These are phyloP conservation scores for Zanthoxylum bungeanum DNA, from an alignment of 345 rosid species.

Conservation along the genomic window DNA sequence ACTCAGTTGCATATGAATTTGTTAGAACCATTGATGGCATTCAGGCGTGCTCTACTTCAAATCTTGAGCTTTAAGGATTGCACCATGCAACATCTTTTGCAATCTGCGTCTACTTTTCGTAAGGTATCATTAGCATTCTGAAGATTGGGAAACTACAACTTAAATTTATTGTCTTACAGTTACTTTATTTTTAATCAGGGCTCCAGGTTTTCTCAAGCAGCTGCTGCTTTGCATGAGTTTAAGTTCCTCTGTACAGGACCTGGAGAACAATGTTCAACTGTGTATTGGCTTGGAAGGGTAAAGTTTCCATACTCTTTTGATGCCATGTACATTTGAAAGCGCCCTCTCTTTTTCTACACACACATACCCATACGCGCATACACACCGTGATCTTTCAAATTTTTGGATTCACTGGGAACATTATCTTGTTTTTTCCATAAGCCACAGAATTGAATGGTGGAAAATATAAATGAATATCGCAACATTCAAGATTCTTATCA, in stretches of 20 bases:
- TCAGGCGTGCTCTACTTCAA: conserved; percentile 82
- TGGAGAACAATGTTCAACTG: conserved; percentile 40
- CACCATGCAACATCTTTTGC: conserved; percentile 72
- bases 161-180: conserved; percentile 13
- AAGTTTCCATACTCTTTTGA: conserved; percentile 6
- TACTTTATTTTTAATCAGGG: conserved; percentile 49
- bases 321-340: neutral
- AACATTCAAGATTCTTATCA: neutral
- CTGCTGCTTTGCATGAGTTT: conserved; percentile 83
- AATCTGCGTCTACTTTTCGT: conserved; percentile 87
- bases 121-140: conserved; percentile 48
- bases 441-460: neutral
- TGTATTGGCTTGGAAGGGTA: conserved; percentile 92
- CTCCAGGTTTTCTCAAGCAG: conserved; percentile 80
- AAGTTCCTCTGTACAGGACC: conserved; percentile 53
- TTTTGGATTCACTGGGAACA: neutral
- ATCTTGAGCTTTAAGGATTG: conserved; percentile 62
- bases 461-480: neutral
- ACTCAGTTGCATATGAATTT: conserved; percentile 88
- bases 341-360: neutral
- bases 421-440: neutral
- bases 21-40: conserved; percentile 89
- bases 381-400: neutral
- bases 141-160: neutral
- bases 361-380: too few species aligned